A percentile compares a stretch with the other conserved stretches of the same genome.
Conservation (phyloP, 1,284 basidiomycete genomes). For the Cerrena zonata region DNA sequence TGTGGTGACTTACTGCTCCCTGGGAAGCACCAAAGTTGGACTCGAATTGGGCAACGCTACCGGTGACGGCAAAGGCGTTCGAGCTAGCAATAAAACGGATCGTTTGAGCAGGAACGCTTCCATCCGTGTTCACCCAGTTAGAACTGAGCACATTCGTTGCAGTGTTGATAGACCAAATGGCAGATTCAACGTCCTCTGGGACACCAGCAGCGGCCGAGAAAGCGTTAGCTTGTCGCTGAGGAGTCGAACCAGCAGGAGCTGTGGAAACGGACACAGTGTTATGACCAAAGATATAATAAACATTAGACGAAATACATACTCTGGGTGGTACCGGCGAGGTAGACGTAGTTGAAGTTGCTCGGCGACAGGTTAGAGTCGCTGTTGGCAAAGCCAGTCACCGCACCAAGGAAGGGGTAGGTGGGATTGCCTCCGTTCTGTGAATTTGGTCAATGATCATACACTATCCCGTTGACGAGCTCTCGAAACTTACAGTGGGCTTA, state of each 20-base stretch:
- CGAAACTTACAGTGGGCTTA: conserved; percentile 8
- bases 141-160: conserved; percentile 6
- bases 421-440: conserved; percentile 13
- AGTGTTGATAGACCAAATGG: conserved; percentile 17
- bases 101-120: not conserved
- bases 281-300: not conserved
- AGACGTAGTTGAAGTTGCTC: conserved; percentile 13
- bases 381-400: conserved; percentile 12
- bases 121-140: conserved; percentile 20
- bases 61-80: conserved; percentile 3
- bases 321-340: conserved; percentile 12
- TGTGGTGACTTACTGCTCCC: not conserved
- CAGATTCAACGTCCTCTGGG: conserved; percentile 15
- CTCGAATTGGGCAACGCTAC: conserved; percentile 1
- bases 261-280: not conserved
- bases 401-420: conserved; percentile 11
- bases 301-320: conserved; percentile 8
- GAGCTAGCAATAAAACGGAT: conserved; percentile 1
- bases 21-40: conserved; percentile 2
- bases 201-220: conserved; percentile 15
- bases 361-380: conserved; percentile 6
- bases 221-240: conserved; percentile 13
- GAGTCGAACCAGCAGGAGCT: conserved; percentile 14
- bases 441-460: no score
- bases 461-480: not conserved